Percentiles rank a stretch among this genome's conserved stretches.
Conservation (phyloP, 2,329 filamentous ascomycete species). For the Colletotrichum lindemuthianum region DNA sequence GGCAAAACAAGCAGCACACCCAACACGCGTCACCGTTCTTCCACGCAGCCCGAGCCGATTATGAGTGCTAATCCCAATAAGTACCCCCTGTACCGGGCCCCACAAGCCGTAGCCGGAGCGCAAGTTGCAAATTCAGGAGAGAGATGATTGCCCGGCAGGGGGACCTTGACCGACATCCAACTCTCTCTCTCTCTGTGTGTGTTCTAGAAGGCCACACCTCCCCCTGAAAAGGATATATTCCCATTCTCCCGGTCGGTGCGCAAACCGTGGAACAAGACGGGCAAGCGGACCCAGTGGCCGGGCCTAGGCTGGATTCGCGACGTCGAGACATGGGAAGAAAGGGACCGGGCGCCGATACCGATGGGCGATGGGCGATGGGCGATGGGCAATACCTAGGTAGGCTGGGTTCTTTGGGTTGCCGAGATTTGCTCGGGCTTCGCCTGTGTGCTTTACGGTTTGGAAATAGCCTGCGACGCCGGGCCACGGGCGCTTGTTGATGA, state of each 20-base stretch:
- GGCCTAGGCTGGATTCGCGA: background rate
- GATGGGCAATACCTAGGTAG: background rate
- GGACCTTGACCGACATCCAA: background rate
- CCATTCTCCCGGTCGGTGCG: constrained; percentile 20
- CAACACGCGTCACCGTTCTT: background rate
- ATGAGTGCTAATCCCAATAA: constrained; percentile 11
- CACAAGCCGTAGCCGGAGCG: constrained; percentile 23
- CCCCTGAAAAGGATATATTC: background rate
- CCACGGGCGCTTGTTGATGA: constrained; percentile 7
- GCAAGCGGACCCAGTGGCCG: constrained; percentile 3
- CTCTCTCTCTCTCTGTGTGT: background rate
- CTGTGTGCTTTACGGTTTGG: constrained; percentile 5
- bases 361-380: background rate
- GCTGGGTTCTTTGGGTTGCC: background rate
- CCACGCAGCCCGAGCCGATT: background rate
- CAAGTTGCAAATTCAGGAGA: constrained; percentile 15
- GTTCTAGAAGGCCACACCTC: constrained; percentile 23
- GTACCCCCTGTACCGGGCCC: constrained; percentile 16
- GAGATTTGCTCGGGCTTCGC: constrained; percentile 17
- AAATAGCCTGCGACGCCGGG: constrained; percentile 20
- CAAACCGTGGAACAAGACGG: background rate
- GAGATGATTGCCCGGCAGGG: constrained; percentile 4
- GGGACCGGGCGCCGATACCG: background rate
- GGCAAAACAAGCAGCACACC: constrained; percentile 9
- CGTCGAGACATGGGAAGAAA: too few species aligned